Base-by-base conservation (phyloP, 2,329 filamentous ascomycete species). In the Colletotrichum sp. region DNA sequence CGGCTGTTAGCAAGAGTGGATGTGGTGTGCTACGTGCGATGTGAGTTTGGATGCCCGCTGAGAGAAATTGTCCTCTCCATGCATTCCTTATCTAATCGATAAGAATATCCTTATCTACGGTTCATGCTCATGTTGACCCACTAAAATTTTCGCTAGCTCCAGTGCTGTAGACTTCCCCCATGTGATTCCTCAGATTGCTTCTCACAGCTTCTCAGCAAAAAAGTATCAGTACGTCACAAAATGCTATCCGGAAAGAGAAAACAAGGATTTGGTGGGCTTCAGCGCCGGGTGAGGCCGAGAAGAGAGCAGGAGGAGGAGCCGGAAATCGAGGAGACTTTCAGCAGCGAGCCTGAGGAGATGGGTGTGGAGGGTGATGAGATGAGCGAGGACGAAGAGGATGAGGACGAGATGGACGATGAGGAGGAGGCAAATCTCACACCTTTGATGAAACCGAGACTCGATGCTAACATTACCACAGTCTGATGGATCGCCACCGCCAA, bases 201-300 rank as follows among this genome's bases (percentile, higher is more conserved):
- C 6, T 52, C 27, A 22, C 22, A 60, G 32, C 39, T 68, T 28
- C 25, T 27, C 11, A 64, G 8, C 44, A 5, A 63, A 19, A 75
- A 3, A 65, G 55, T 65, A 6, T 32, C 32, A 52, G 34, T 11
- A 16, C 11, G 16, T 25, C 7, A 75, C 64, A 66, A 36, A 39
- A 76, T 76, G 74, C 48, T 75, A n/a, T 71, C 72, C 3, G 19
- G 76, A 72, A 71, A 81, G 79, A 68, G 78, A 74, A 67, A 78
- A 72, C 44, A 68, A 36, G 64, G 67, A 3, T 11, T 64, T 4
- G 55, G 60, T 9, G 76, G 74, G 12, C 80, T 87, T 27, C 85
- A 86, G 77, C 83, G 84, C 77, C 84, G 86, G n/a, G 82, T 88
- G 72, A 83, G 83, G 69, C 84, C 85, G 22, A 80, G 81, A 11